These are phyloP conservation scores for Naganishia sp. DNA, from an alignment of 1,284 basidiomycete genomes.

Conservation along the genomic window DNA sequence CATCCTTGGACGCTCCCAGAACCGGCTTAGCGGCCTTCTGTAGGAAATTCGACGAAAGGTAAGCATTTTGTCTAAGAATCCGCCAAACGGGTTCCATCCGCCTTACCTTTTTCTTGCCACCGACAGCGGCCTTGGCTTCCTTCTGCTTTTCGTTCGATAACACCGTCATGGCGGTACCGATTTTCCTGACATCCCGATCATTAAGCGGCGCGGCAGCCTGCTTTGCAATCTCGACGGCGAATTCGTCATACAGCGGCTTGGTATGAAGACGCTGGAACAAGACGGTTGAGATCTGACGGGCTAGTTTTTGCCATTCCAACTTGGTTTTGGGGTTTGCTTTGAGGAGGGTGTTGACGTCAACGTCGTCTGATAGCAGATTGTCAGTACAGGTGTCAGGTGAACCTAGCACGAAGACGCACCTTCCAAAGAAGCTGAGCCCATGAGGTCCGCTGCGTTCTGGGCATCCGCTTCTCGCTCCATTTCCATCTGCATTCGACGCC, in stretches of 20 bases:
- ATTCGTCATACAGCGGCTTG: conserved; percentile 76
- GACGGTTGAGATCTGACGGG: conserved; percentile 68
- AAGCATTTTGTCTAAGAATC: neutral
- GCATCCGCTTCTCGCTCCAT: conserved; percentile 80
- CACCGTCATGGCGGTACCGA: conserved; percentile 74
- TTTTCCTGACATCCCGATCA: conserved; percentile 86
- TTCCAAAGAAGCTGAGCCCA: conserved; percentile 69
- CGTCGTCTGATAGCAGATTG: conserved; percentile 17
- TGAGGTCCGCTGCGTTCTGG: conserved; percentile 73
- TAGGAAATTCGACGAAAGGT: neutral
- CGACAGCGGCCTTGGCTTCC: conserved; percentile 77
- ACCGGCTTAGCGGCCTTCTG: conserved; percentile 66
- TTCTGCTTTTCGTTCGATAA: conserved; percentile 92
- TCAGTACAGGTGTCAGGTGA: conserved; percentile 4
- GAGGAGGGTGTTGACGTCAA: conserved; percentile 64
- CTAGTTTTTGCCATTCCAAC: conserved; percentile 75
- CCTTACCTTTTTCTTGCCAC: conserved; percentile 80
- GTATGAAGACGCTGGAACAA: conserved; percentile 72
- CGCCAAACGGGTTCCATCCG: neutral
- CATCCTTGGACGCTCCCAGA: conserved; percentile 68
- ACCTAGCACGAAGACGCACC: conserved; percentile 33
- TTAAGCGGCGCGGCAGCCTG: conserved; percentile 71
- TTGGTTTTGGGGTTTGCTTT: conserved; percentile 77
- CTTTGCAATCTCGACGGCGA: conserved; percentile 77
- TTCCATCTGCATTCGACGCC: conserved; percentile 72